Base-by-base conservation (phyloP, 1,284 basidiomycete genomes). In the Ceratobasidium sp. region DNA sequence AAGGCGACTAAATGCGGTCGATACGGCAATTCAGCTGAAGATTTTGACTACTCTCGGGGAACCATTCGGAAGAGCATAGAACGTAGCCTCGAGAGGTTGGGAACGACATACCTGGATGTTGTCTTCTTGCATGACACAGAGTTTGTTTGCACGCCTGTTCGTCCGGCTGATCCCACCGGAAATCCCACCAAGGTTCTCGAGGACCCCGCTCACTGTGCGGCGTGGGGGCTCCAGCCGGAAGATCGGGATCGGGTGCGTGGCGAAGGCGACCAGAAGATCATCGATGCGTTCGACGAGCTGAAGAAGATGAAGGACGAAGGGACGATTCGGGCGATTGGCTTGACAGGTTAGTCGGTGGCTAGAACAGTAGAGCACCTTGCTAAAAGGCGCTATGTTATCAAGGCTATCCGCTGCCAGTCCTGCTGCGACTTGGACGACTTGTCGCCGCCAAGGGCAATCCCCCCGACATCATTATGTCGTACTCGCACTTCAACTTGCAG, bases 1-100 rank as follows among this genome's bases (percentile, higher is more conserved):
- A 72, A 92, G 91, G 89, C 95, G 81, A 96, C 95, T n/a, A 99
- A 99, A 81, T 92, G 91, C 74, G 96, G 95, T 28, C 87, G 96
- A 60, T 96, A 92, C 79, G 94, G 94, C 3, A 78, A 82, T 0
- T 81, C 82, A 54, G 79, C 79, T 38, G 78, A 79, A 11, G 84
- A 86, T 69, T 97, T 98, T 78, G 91, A 96, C 79, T 96, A 96
- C 81, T 85, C 86, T 8, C 90, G 93, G 0, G 79, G 81, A 14
- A 87, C 86, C 36, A 87, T 98, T 69, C 86, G 89, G 11, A 81
- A 83, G 23, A 91, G 89, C 76, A 86, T 98, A 6, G 82, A 85
- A 73, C 86, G 88, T 73, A 93, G 90, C 77, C 82, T 96, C 46
- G 82, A 83, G 72, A 86, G 95, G 25, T 79, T 98, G 72, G 86